A percentile compares a stretch with the other conserved stretches of the same genome.
These are phyloP conservation scores for Dunaliella primolecta DNA, from an alignment of 139 green algal species.

Conservation along the genomic window DNA sequence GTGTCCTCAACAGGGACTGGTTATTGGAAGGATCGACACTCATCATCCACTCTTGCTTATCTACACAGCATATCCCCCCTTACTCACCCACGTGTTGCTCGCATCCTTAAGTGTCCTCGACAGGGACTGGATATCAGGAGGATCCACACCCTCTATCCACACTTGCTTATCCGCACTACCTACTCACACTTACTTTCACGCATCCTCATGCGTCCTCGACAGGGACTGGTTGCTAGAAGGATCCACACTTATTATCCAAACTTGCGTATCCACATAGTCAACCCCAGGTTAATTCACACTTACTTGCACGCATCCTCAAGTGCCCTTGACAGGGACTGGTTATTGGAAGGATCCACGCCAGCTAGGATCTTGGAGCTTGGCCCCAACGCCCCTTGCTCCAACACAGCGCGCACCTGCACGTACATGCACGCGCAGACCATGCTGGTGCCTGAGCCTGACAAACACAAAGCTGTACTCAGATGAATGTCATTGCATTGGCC, in stretches of 20 bases:
- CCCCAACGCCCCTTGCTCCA: not conserved
- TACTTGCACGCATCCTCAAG: conserved; percentile 1
- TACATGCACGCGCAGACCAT: not conserved
- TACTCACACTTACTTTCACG: not conserved
- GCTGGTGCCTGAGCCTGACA: too few species aligned
- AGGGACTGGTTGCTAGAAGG: conserved; percentile 1
- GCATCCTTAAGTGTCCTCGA: not conserved
- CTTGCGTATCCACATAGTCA: too few species aligned
- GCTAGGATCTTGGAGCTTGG: not conserved
- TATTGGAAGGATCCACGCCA: not conserved
- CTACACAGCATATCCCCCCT: too few species aligned
- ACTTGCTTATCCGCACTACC: too few species aligned
- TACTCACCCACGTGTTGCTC: not conserved
- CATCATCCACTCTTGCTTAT: too few species aligned
- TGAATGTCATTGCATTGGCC: too few species aligned
- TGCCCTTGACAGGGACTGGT: conserved; percentile 3
- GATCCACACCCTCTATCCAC: not conserved
- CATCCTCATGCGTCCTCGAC: not conserved
- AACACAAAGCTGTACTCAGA: too few species aligned
- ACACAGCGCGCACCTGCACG: not conserved
- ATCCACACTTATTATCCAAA: not conserved
- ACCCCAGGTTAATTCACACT: too few species aligned
- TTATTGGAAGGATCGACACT: conserved; percentile 3
- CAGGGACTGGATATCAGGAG: not conserved
- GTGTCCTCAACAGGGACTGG: not conserved